These are phyloP conservation scores for Diaporthe caulivora DNA, from an alignment of 2,329 filamentous ascomycete genomes.

Conservation along the genomic window DNA sequence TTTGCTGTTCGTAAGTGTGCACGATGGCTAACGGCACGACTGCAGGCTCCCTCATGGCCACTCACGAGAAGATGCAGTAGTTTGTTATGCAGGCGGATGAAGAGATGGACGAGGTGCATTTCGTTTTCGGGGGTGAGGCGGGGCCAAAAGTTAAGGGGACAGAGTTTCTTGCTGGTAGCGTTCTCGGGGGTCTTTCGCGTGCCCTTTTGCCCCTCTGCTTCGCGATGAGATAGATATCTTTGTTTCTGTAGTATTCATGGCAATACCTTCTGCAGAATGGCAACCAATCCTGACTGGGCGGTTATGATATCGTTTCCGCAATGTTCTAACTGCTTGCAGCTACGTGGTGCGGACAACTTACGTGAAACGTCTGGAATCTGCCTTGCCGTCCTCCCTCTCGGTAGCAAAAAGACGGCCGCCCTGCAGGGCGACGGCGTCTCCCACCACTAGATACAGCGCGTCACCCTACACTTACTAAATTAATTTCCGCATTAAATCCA, in stretches of 20 bases:
- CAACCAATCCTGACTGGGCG: background rate
- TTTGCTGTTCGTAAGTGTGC: slow-evolving; percentile 54
- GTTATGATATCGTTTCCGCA: too few species aligned
- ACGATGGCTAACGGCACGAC: slow-evolving; percentile 42
- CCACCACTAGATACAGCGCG: too few species aligned
- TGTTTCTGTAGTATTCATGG: slow-evolving; percentile 21
- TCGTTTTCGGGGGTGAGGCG: background rate
- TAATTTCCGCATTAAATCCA: too few species aligned
- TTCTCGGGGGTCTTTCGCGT: slow-evolving; percentile 12
- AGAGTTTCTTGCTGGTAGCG: slow-evolving; percentile 24
- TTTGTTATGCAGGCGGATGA: background rate
- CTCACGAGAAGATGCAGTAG: slow-evolving; percentile 41
- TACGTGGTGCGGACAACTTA: background rate
- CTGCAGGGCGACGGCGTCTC: too few species aligned
- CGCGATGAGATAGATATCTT: slow-evolving; percentile 7
- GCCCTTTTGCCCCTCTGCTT: slow-evolving; percentile 9
- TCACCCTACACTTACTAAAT: too few species aligned
- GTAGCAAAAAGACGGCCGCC: too few species aligned
- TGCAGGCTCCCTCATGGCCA: slow-evolving; percentile 55
- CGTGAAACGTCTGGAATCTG: background rate
- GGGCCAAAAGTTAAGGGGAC: slow-evolving; percentile 17
- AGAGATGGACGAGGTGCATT: slow-evolving; percentile 27
- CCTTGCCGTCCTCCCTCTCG: background rate
- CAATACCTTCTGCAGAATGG: slow-evolving; percentile 20
- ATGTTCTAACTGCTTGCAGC: background rate